Base-by-base conservation (phyloP, 2,329 filamentous ascomycete genomes). In the Ophiostoma angusticollis region DNA sequence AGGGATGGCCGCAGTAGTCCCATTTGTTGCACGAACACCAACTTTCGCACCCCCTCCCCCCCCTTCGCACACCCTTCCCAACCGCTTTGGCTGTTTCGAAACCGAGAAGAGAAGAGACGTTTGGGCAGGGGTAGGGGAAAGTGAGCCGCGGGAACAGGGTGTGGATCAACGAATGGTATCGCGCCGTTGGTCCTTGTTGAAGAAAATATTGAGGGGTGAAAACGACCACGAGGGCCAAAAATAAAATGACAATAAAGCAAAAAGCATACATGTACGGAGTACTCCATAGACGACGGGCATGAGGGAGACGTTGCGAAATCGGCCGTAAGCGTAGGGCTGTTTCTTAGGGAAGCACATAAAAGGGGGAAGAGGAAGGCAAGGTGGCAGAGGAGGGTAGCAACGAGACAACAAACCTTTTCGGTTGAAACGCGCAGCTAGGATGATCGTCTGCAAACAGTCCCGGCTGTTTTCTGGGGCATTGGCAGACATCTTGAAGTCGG, bases 381-480 rank as follows among this genome's bases (percentile, higher is more conserved):
- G 19, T 31, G 18, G 7, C n/a, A 36, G 19, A 14, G 28, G 21
- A 7, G 6, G 19, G 23, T 31, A 18, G 12, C 19, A 23, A 35
- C 18, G 28, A 30, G 5, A 37, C 9, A 29, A 67, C 74, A 67
- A 62, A 89, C 84, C 80, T 65, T 72, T 70, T 58, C 74, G 72
- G 50, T 69, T 69, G 35, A 71, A 61, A 47, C 91, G 72, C 27
- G 87, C 74, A 27, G 77, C 75, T 52, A 77, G 72, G 41, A 94
- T 61, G 47, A 94, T 79, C 18, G 78, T 70, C 35, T 80, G 79
- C 31, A 96, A 69, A 54, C 83, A 87, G 51, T 75, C 72, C 53
- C 80, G 78, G 49, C 84, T 78, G 45, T 73, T 80, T 50, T 86
- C 80, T 5, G 81, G 74, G 24, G 72, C 73, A 41, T 75, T 73